Base-by-base conservation (phyloP, 495 filamentous ascomycete genomes). In the Glarea lozoyensis region DNA sequence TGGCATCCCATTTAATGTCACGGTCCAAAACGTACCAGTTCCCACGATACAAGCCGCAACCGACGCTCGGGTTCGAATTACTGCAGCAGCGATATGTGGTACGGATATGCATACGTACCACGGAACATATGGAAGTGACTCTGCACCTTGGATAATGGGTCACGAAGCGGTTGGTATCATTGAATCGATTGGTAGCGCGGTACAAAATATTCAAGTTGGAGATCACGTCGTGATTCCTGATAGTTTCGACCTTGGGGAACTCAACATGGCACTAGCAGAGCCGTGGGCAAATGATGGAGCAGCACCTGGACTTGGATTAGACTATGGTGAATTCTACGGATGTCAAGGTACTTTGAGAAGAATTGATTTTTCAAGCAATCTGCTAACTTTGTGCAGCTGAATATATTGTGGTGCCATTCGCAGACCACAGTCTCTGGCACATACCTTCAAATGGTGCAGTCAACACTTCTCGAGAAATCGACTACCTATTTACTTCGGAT, bases 401-500 rank as follows among this genome's bases (percentile, higher is more conserved):
- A 29, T 29, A 29, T n/a, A n/a, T 29, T 7, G 25, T 29, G 7
- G 25, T 29, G 7, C 25, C 25, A 29, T 29, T 29, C n/a, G 25
- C 25, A 29, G 25, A 29, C 25, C n/a, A 29, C 25, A 29, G 25
- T n/a, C 25, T 29, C n/a, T 29, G 25, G 25, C 7, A 29, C 7
- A 29, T 29, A 7, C 25, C 25, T 7, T 7, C 7, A 29, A 29
- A 29, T n/a, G 25, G 25, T n/a, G n/a, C 7, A 7, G 25, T 29
- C 7, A 29, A 29, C 25, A n/a, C 25, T 29, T 7, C 25, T 13
- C 61, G 69, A 37, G 69, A 72, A 53, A 50, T 57, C 0, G 67
- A 70, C 42, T 72, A 68, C 41, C 54, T 68, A 42, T 57, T 74
- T 18, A 58, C 71, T 2, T 65, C 68, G 37, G 74, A 80, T 47